Evolutionary conservation across 192 early-diverging fungal species (phyloP).

Genomic region (Gryganskiella cystojenkinii): DNA sequence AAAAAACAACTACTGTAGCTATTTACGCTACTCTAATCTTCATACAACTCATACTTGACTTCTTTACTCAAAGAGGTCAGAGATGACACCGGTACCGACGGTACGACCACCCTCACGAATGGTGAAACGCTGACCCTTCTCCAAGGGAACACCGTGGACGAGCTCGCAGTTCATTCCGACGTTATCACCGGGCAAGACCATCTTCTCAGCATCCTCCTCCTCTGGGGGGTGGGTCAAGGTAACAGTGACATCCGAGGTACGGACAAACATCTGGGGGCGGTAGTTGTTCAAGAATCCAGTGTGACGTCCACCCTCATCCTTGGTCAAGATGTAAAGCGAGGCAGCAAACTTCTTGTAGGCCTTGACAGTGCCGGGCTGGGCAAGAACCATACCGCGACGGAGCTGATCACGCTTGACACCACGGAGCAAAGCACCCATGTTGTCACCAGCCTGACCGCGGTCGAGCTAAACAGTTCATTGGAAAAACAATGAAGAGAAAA

Average conservation of each 20-base stretch:
- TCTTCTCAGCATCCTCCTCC: constrained; percentile 89
- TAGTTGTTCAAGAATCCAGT: constrained; percentile 98
- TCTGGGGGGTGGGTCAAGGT: constrained; percentile 80
- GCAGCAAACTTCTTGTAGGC: constrained; percentile 95
- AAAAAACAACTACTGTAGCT: constrained; percentile 6
- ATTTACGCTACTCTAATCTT: constrained; percentile 4
- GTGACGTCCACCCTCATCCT: constrained; percentile 98
- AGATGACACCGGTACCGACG: constrained; percentile 93
- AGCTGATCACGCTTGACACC: constrained; percentile 98
- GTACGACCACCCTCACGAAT: constrained; percentile 98
- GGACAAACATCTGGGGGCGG: constrained; percentile 94
- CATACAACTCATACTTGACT: not conserved
- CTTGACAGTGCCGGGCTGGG: constrained; percentile 91
- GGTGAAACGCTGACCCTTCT: constrained; percentile 96
- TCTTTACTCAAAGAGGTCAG: constrained; percentile 77
- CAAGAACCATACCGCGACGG: constrained; percentile 94
- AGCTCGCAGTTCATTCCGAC: constrained; percentile 90
- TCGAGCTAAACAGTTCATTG: constrained; percentile 67
- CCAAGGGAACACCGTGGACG: constrained; percentile 83
- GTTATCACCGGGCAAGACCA: constrained; percentile 99
- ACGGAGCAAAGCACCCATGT: constrained; percentile 97
- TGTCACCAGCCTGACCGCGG: constrained; percentile 96
- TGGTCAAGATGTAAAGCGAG: constrained; percentile 94
- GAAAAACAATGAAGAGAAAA: not conserved
- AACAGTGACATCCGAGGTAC: constrained; percentile 96